Evolutionary conservation across 176 grass and related monocot genomes (phyloP), one percentile per base, ranked within the genome.

Genomic region (Puya raimondii): DNA sequence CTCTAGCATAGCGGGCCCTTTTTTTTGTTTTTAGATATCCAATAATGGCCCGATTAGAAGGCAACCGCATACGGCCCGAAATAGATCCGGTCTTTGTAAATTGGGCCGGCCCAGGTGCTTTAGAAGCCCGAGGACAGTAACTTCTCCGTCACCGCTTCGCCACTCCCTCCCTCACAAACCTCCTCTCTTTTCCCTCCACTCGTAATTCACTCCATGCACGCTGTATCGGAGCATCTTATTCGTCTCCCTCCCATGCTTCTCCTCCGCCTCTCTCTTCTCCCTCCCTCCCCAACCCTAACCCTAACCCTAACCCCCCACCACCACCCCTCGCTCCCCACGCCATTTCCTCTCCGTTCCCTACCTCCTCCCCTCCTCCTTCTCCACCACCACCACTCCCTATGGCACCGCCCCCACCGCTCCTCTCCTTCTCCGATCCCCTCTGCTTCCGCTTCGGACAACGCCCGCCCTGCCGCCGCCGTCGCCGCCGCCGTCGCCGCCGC

Each of bases 261-360:
- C 9, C 56, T 61, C 56, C 56, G 14, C 56, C 54, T 21, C 54
- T 59, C 54, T 59, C 54, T 59, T 17, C 51, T 29, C 16, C 56
- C 51, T 14, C 48, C 51, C 47, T 48, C 58, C 33, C 4, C 5
- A 42, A 1, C 33, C 33, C 33, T n/a, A 73, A 23, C 78, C 48
- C 54, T 48, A 54, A 33, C 47, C 64, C 53, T 17, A 53, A 50
- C 75, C 72, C 79, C 81, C 71, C 65, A 14, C 71, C 66, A 49
- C 57, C 70, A 70, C 66, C 8, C 29, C 23, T 27, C 78, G 48
- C 71, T 50, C 68, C 33, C 48, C 66, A 61, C 81, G 53, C 16
- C 80, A 63, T 22, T 58, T 13, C 48, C 64, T 70, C 79, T 81
- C 84, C 75, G 72, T 72, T 75, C 77, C 70, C 63, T 72, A 11